Percentiles rank a stretch among this genome's conserved stretches.
These are phyloP conservation scores for Curvularia hawaiiensis DNA, from an alignment of 2,329 filamentous ascomycete genomes.

Conservation along the genomic window DNA sequence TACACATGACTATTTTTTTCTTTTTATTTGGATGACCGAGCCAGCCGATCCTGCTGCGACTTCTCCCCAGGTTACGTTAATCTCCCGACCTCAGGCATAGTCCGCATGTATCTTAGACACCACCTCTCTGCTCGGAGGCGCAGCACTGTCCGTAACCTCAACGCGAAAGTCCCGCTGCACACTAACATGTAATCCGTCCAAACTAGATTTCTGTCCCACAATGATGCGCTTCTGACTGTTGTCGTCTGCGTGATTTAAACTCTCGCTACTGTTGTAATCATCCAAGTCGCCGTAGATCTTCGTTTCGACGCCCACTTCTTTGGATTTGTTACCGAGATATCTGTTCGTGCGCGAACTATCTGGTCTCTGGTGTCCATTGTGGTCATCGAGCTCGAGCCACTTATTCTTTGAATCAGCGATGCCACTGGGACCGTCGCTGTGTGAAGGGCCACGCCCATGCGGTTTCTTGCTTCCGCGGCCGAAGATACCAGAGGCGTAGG, in stretches of 20 bases:
- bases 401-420: neutral
- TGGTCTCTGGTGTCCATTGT: neutral
- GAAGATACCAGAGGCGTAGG: neutral
- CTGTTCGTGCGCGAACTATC: neutral
- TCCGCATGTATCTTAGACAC: neutral
- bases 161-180: constrained; percentile 10
- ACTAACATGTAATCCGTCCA: constrained; percentile 7
- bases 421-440: neutral
- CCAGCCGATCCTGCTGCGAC: neutral
- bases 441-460: neutral
- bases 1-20: neutral
- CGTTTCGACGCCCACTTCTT: neutral
- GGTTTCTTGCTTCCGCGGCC: neutral
- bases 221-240: constrained; percentile 7
- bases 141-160: neutral
- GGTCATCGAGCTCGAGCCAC: constrained; percentile 11
- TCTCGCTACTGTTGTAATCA: neutral
- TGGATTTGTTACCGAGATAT: neutral
- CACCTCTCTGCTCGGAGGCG: neutral
- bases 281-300: constrained; percentile 12
- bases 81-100: neutral
- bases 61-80: neutral
- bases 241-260: neutral
- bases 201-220: neutral
- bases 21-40: neutral